phyloP scores from a whole-genome alignment of 331 rosid genomes.

The Arachis monticola region DNA sequence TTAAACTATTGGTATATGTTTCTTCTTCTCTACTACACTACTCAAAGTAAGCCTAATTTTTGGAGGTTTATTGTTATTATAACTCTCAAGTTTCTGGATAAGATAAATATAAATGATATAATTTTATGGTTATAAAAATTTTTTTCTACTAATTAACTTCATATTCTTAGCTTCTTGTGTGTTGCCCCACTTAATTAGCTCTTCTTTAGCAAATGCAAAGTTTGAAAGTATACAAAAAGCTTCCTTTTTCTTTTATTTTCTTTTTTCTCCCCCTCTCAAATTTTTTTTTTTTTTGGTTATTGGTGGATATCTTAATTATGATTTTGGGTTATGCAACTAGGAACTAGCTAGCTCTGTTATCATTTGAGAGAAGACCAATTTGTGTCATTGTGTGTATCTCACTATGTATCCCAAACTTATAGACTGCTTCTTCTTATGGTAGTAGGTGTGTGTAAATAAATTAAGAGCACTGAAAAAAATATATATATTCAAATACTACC shows the following conservation, averaged over 20 bases:
- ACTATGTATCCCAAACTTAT: not conserved
- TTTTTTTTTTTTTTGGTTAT: not conserved
- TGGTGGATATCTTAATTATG: constrained; percentile 15
- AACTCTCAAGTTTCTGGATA: too few species aligned
- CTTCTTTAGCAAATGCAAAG: constrained; percentile 16
- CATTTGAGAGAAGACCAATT: constrained; percentile 42
- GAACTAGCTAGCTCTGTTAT: constrained; percentile 38
- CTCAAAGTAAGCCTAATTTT: too few species aligned
- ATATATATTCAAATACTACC: constrained; percentile 36
- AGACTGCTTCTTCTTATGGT: constrained; percentile 34
- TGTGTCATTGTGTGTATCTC: constrained; percentile 2
- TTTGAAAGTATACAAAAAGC: too few species aligned
- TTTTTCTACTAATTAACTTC: not conserved
- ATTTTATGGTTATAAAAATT: not conserved
- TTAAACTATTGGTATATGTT: too few species aligned
- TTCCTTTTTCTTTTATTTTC: not conserved
- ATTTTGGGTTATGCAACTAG: constrained; percentile 25
- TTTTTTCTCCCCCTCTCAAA: not conserved
- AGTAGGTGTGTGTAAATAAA: constrained; percentile 40
- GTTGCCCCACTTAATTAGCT: not conserved
- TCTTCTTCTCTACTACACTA: too few species aligned
- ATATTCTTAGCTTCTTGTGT: not conserved
- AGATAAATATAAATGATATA: not conserved
- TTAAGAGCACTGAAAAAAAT: not conserved
- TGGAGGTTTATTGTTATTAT: too few species aligned